These are phyloP conservation scores for Boletus rufocinnamomeus DNA, from an alignment of 768 basidiomycete genomes.

Conservation along the genomic window DNA sequence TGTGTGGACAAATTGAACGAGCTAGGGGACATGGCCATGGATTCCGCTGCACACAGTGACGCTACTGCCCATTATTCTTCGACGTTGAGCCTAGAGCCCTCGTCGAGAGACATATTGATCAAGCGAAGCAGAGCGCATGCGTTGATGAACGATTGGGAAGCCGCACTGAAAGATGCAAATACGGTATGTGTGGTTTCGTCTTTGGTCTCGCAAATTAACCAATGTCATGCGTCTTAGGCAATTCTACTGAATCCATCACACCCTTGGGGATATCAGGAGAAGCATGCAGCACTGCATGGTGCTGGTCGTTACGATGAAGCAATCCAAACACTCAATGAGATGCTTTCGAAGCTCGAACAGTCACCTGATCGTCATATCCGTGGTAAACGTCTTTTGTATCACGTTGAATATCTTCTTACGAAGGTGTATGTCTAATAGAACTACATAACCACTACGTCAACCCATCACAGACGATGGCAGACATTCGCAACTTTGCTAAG, in stretches of 20 bases:
- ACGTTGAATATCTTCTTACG: not conserved
- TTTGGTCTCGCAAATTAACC: not conserved
- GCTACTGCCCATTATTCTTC: conserved; percentile 15
- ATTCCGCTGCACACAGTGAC: conserved; percentile 4
- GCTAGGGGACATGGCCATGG: conserved; percentile 6
- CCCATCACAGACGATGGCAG: conserved; percentile 9
- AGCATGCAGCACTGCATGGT: conserved; percentile 17
- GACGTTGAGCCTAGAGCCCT: conserved; percentile 7
- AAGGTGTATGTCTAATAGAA: not conserved
- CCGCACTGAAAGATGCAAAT: conserved; percentile 13
- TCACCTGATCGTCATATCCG: not conserved
- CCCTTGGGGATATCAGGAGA: conserved; percentile 13
- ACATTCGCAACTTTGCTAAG: conserved; percentile 1
- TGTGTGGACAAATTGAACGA: conserved; percentile 13
- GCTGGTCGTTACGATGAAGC: conserved; percentile 20
- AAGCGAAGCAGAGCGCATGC: conserved; percentile 15
- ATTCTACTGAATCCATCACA: conserved; percentile 15
- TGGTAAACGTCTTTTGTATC: conserved; percentile 5
- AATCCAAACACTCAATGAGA: conserved; percentile 9
- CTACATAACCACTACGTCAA: not conserved
- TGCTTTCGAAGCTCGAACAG: conserved; percentile 6
- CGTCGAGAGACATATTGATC: not conserved
- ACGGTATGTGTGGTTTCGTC: conserved; percentile 6
- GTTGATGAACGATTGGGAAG: not conserved
- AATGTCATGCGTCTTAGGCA: conserved; percentile 6